Percentiles rank a stretch among this genome's conserved stretches.
Evolutionary conservation across 2,329 filamentous ascomycete species (phyloP).

Genomic region (Teratosphaeria pseudoeucalypti): DNA sequence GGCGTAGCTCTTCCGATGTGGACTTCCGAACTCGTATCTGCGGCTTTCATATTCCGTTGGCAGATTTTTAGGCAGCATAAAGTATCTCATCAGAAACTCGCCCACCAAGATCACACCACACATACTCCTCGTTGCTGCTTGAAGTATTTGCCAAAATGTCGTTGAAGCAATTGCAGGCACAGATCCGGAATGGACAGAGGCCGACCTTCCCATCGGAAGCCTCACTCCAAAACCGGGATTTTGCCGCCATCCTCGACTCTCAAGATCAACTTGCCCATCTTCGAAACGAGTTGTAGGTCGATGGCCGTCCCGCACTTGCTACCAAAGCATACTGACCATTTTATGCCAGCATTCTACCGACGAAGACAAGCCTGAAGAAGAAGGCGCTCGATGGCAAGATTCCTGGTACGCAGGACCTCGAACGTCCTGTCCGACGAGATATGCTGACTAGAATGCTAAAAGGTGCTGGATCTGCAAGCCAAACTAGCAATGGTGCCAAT

Average conservation of each 20-base stretch:
- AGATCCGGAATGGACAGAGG: conserved; percentile 14
- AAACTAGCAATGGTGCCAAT: neutral
- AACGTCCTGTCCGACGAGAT: neutral
- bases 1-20: neutral
- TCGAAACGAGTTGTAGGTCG: neutral
- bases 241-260: conserved; percentile 16
- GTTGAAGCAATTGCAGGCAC: neutral
- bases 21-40: neutral
- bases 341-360: conserved; percentile 1
- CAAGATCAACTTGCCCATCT: neutral
- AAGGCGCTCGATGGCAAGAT: conserved; percentile 7
- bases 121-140: neutral
- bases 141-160: neutral
- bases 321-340: neutral
- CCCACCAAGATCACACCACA: neutral
- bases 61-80: neutral
- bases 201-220: conserved; percentile 15
- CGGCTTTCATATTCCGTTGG: neutral
- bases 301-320: neutral
- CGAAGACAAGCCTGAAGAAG: conserved; percentile 7
- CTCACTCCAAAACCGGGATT: conserved; percentile 12
- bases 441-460: neutral
- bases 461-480: neutral
- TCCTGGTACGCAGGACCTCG: neutral
- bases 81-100: neutral